Evolutionary conservation across 2,329 filamentous ascomycete species (phyloP).

Genomic region (Berkeleyomyces basicola): DNA sequence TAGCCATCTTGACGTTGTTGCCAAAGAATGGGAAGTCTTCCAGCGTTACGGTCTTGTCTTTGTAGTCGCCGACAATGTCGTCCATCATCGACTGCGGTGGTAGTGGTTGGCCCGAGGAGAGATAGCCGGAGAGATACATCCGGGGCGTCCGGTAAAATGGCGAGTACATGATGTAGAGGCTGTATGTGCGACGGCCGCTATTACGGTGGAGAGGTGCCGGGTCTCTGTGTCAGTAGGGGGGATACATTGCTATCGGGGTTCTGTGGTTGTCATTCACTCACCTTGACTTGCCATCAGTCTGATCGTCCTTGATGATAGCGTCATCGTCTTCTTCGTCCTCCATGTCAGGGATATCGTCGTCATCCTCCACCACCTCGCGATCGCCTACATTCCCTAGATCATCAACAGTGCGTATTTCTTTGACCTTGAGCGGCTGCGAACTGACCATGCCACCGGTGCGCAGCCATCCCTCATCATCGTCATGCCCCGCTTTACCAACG

Average conservation of each 20-base stretch:
- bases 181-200: conserved; percentile 82
- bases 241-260: not conserved
- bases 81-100: conserved; percentile 84
- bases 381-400: conserved; percentile 77
- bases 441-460: conserved; percentile 66
- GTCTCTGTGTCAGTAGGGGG: conserved; percentile 3
- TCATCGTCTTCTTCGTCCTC: conserved; percentile 96
- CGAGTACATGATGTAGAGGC: conserved; percentile 94
- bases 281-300: conserved; percentile 6
- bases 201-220: not conserved
- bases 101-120: conserved; percentile 61
- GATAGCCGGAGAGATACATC: conserved; percentile 85
- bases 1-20: conserved; percentile 85
- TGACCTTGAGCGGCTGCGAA: conserved; percentile 57
- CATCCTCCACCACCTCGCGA: conserved; percentile 53
- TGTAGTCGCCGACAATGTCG: conserved; percentile 90
- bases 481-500: conserved; percentile 27
- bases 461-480: conserved; percentile 79
- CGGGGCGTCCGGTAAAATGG: conserved; percentile 93
- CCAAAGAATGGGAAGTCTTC: conserved; percentile 96
- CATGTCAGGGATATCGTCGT: conserved; percentile 91
- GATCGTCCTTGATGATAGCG: conserved; percentile 69
- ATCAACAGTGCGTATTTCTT: conserved; percentile 75
- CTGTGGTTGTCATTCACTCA: not conserved
- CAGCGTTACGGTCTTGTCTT: conserved; percentile 95